Base-by-base conservation (phyloP, 495 filamentous ascomycete species). In the Penicillium coprophilum region DNA sequence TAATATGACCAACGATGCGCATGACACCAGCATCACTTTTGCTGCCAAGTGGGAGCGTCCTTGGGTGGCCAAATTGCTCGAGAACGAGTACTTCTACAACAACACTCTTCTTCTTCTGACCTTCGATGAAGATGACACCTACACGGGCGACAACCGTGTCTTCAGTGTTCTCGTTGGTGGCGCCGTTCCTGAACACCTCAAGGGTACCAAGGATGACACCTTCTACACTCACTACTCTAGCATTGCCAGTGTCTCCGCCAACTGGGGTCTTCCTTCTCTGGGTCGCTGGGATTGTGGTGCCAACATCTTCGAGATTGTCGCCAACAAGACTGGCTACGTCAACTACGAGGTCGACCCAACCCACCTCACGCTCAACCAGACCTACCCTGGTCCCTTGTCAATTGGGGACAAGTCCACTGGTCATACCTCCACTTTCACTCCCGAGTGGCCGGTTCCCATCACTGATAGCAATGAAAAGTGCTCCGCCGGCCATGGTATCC, bases 221-320 rank as follows among this genome's bases (percentile, higher is more conserved):
- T 89, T 82, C 78, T 91, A 91, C 75, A 84, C 83, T 63, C 86
- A 89, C 74, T 90, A 88, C 78, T 86, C 81, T 46, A 77, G 79
- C 58, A 79, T 91, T 61, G 74, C 87, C 27, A 85, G 85, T n/a
- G 77, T 85, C 10, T 72, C 79, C 20, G 82, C 82, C 3, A 91
- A 91, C 75, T 89, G 84, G 84, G 81, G 70, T 15, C 75, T 89
- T 47, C 82, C 84, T 13, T 86, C 82, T 40, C 77, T 90, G 12
- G 87, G 87, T 15, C 77, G 87, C 59, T 88, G 84, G 74, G 86
- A 90, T 65, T 85, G 86, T 39, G 86, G 86, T 59, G 86, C 87
- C 32, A 90, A 90, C 55, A 77, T 89, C 15, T 84, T 88, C 55
- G 61, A 81, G 47, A 69, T 85, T 9, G 82, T 86, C 23, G 81